phyloP scores from a whole-genome alignment of 2,329 filamentous ascomycete species.

The Talaromyces rugulosus region DNA sequence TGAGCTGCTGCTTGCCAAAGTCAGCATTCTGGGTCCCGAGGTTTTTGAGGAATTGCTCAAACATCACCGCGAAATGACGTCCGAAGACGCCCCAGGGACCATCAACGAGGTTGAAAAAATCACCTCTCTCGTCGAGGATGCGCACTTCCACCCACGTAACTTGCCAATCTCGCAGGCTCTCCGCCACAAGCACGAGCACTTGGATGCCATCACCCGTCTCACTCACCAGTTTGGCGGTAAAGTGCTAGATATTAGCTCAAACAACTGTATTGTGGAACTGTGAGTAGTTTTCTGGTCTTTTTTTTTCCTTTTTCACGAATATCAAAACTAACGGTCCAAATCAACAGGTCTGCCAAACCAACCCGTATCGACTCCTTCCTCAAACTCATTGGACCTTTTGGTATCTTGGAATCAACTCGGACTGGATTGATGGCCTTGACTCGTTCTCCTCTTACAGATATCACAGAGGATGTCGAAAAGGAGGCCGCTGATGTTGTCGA shows the following conservation, averaged over 20 bases:
- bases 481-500: slow-evolving; percentile 95
- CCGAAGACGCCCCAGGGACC: slow-evolving; percentile 39
- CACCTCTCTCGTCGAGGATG: slow-evolving; percentile 22
- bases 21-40: slow-evolving; percentile 94
- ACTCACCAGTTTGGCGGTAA: slow-evolving; percentile 98
- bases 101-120: slow-evolving; percentile 41
- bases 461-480: slow-evolving; percentile 70
- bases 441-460: slow-evolving; percentile 77
- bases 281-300: slow-evolving; percentile 48
- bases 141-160: slow-evolving; percentile 85
- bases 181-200: slow-evolving; percentile 94
- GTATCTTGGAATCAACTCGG: slow-evolving; percentile 90
- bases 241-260: slow-evolving; percentile 95
- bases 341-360: slow-evolving; percentile 77
- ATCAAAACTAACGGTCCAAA: slow-evolving; percentile 3
- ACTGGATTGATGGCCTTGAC: slow-evolving; percentile 97
- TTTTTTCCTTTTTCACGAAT: neutral
- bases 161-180: slow-evolving; percentile 83
- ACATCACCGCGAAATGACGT: slow-evolving; percentile 87
- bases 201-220: slow-evolving; percentile 93
- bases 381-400: slow-evolving; percentile 90
- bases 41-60: slow-evolving; percentile 96
- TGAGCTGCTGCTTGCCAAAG: slow-evolving; percentile 89
- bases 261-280: slow-evolving; percentile 97
- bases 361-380: slow-evolving; percentile 94